Evolutionary conservation across 1,139 yeast species (phyloP).

Genomic region (Eremothecium sinecaudum): DNA sequence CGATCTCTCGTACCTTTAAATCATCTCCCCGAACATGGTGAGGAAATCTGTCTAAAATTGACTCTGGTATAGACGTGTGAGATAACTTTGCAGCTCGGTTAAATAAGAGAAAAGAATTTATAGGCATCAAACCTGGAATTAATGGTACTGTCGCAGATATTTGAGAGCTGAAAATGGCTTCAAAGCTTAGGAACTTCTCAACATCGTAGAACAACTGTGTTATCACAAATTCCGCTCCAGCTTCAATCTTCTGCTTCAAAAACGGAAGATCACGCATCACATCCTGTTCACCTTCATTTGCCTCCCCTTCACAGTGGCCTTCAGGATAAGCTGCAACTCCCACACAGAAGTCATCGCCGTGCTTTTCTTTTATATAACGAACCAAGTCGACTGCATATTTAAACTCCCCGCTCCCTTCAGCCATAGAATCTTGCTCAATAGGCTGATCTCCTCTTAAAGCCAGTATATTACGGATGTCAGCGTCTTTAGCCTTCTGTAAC

Average conservation of each 20-base stretch:
- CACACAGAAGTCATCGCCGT: conserved; percentile 71
- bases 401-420: conserved; percentile 43
- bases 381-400: conserved; percentile 77
- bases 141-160: conserved; percentile 45
- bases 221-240: conserved; percentile 89
- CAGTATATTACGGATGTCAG: conserved; percentile 75
- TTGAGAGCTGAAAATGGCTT: conserved; percentile 33
- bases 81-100: conserved; percentile 83
- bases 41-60: conserved; percentile 43
- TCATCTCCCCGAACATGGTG: conserved; percentile 64
- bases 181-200: conserved; percentile 46
- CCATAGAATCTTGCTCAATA: conserved; percentile 33
- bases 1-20: conserved; percentile 72
- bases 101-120: conserved; percentile 77
- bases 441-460: conserved; percentile 97
- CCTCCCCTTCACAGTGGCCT: conserved; percentile 75
- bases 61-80: conserved; percentile 74
- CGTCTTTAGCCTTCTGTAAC: conserved; percentile 55
- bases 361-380: conserved; percentile 53
- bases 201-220: conserved; percentile 79
- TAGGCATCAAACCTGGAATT: conserved; percentile 95
- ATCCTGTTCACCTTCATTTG: conserved; percentile 56
- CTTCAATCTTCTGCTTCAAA: conserved; percentile 74
- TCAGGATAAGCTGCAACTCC: conserved; percentile 97
- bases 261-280: conserved; percentile 59